phyloP scores from a whole-genome alignment of 768 basidiomycete species.

The Naematelia aurantialba region DNA sequence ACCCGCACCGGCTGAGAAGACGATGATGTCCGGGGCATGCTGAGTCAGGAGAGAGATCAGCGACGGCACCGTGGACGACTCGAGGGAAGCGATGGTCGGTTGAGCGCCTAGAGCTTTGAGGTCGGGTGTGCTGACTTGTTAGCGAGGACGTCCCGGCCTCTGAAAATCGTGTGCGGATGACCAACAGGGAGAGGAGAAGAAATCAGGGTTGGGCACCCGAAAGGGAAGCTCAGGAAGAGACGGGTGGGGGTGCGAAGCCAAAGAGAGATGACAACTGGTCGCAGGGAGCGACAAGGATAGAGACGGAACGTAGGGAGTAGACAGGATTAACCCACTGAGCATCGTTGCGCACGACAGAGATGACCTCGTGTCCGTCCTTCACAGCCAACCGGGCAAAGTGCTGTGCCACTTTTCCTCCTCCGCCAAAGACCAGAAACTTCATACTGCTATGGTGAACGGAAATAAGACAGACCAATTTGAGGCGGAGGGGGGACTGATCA shows the following conservation, averaged over 20 bases:
- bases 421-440: constrained; percentile 45
- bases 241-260: too few relatives aligned
- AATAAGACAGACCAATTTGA: too few relatives aligned
- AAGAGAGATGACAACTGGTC: too few relatives aligned
- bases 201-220: too few relatives aligned
- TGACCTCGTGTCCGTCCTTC: constrained; percentile 53
- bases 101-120: constrained; percentile 52
- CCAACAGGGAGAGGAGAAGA: too few relatives aligned
- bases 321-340: constrained; percentile 50
- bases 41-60: constrained; percentile 56
- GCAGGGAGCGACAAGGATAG: background rate
- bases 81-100: constrained; percentile 60
- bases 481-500: too few relatives aligned
- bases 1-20: constrained; percentile 57
- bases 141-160: background rate
- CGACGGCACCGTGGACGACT: constrained; percentile 55
- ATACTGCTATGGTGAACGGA: constrained; percentile 16
- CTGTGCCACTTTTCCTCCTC: constrained; percentile 52
- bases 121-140: constrained; percentile 48
- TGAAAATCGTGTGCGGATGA: background rate
- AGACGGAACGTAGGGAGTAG: background rate
- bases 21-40: constrained; percentile 47
- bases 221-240: too few relatives aligned
- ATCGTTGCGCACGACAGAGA: constrained; percentile 59
- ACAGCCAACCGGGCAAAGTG: constrained; percentile 58